Percentiles rank a stretch among this genome's conserved stretches.
Conservation (phyloP, 139 green algal genomes). For the Zygnema cylindricum region DNA sequence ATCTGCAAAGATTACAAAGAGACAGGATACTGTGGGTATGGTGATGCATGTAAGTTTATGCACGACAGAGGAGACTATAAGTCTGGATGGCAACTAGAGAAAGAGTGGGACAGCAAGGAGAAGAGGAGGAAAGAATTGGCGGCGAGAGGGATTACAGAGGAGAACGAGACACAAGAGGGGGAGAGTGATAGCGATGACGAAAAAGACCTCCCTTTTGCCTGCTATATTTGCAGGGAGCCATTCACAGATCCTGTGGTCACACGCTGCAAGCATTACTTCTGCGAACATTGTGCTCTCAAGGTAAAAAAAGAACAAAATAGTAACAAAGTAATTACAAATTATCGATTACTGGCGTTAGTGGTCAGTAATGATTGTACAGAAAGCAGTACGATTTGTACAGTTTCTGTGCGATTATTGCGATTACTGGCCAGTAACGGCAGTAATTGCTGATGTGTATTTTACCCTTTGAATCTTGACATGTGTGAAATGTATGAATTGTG, state of each 20-base stretch:
- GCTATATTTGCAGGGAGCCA: conserved; percentile 84
- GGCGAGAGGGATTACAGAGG: conserved; percentile 73
- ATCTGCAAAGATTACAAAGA: conserved; percentile 99
- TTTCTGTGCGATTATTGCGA: too few species aligned
- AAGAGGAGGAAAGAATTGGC: conserved; percentile 78
- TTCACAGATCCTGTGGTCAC: conserved; percentile 95
- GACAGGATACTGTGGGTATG: conserved; percentile 81
- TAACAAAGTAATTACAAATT: too few species aligned
- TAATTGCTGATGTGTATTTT: too few species aligned
- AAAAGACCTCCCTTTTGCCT: conserved; percentile 93
- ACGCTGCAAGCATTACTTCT: conserved; percentile 96
- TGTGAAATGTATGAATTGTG: too few species aligned
- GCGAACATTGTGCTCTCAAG: conserved; percentile 94
- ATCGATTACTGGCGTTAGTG: too few species aligned
- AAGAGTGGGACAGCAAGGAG: conserved; percentile 94
- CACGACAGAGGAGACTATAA: conserved; percentile 99
- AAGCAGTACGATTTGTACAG: too few species aligned
- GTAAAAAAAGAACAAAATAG: conserved; percentile 36
- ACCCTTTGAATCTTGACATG: too few species aligned
- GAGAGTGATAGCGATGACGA: conserved; percentile 62
- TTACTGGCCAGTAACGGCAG: too few species aligned
- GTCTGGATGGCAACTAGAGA: conserved; percentile 73
- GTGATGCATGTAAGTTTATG: conserved; percentile 98
- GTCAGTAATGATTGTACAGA: too few species aligned
- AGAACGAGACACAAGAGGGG: conserved; percentile 68